Conservation (phyloP, 2,329 filamentous ascomycete species). For the Aspergillus brunneoviolaceus region DNA sequence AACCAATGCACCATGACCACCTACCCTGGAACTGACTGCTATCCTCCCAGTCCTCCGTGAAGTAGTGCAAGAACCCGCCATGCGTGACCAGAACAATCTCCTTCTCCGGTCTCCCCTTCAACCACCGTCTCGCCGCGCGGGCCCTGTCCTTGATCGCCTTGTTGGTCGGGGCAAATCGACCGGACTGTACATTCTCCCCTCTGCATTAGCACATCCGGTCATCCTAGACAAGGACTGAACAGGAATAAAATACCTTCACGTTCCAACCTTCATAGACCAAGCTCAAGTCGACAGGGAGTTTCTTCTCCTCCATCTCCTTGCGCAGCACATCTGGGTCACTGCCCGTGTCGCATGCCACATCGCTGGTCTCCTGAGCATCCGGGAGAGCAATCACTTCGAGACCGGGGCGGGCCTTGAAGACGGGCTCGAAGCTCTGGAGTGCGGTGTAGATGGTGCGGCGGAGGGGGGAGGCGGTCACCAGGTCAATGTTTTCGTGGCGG, state of each 20-base stretch:
- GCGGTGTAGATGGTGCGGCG: constrained; percentile 79
- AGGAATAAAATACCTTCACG: constrained; percentile 53
- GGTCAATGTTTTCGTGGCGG: constrained; percentile 62
- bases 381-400: constrained; percentile 66
- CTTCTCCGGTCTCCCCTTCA: constrained; percentile 56
- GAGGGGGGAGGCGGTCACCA: constrained; percentile 76
- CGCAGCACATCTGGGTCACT: constrained; percentile 55
- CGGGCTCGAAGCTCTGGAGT: constrained; percentile 64
- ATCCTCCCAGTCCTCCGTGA: constrained; percentile 78
- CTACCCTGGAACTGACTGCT: constrained; percentile 49
- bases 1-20: constrained; percentile 8
- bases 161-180: constrained; percentile 47
- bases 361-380: constrained; percentile 74
- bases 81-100: constrained; percentile 78
- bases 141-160: constrained; percentile 62
- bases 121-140: constrained; percentile 57
- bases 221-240: background rate
- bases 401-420: constrained; percentile 46
- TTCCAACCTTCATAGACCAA: constrained; percentile 69
- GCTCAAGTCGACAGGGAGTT: constrained; percentile 61
- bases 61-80: constrained; percentile 78
- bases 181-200: constrained; percentile 28
- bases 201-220: background rate
- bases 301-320: constrained; percentile 59
- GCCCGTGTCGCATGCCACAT: constrained; percentile 74